Evolutionary conservation across 2,329 filamentous ascomycete genomes (phyloP), one percentile per base, ranked within the genome.

Genomic region (Ophiostoma ulmi): DNA sequence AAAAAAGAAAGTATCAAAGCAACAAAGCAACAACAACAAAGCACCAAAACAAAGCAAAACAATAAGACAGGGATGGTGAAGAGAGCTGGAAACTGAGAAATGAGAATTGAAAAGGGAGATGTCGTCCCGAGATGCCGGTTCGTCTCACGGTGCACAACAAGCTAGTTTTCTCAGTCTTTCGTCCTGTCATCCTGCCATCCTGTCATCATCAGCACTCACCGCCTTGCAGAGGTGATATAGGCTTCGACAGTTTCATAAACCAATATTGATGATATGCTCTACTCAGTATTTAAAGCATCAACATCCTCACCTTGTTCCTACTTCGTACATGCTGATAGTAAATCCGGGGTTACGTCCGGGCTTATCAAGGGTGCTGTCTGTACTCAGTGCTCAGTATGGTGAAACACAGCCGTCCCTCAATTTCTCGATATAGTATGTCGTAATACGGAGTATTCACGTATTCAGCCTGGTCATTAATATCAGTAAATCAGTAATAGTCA

Each of bases 281-380:
- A 38, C 36, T 8, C 36, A 4, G 36, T 38, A 39, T 13, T 11
- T 11, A 3, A 39, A 13, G 14, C 41, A 44, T 44, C 14, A 6
- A 17, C 31, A n/a, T n/a, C 52, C 26, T 58, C n/a, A 58, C 52
- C 52, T 58, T 58, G 22, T 48, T 8, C 5, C 6, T 20, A 48
- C 31, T 31, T 31, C 4, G 31, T 31, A 31, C 31, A 31, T 31
- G 31, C 3, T 31, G 44, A 48, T 48, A 5, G 17, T 58, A 58
- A 58, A 58, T 58, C 52, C 52, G 52, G 52, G 10, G 52, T 58
- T 58, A 58, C 22, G n/a, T 58, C 52, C 52, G 52, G 52, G 52
- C 52, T 58, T 58, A 58, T 58, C 52, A 13, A 58, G 8, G 7
- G 39, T 44, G 39, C 14, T 11, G 39, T n/a, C 20, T 55, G 8